phyloP scores from a whole-genome alignment of 163 green algal genomes.

The Prototheca wickerhamii region DNA sequence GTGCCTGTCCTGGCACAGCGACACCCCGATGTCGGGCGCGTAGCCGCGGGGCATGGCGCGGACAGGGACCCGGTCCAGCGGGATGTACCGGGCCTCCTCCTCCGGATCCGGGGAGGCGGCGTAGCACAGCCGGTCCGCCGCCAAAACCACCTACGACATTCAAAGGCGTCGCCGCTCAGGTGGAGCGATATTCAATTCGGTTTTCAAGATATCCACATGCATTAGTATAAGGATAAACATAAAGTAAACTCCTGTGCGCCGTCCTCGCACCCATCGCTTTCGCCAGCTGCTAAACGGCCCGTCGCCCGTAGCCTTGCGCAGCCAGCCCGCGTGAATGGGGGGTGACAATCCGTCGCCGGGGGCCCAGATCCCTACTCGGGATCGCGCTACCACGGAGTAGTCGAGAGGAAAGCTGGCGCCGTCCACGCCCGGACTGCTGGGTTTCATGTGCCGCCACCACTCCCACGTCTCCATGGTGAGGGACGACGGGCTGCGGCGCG shows the following conservation, averaged over 20 bases:
- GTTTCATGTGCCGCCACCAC: neutral
- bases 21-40: conserved; percentile 26
- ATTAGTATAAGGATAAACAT: too few species aligned
- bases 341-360: neutral
- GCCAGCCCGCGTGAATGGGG: conserved; percentile 18
- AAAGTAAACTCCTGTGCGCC: too few species aligned
- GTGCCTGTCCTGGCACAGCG: conserved; percentile 19
- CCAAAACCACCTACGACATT: conserved; percentile 16
- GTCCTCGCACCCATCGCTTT: conserved; percentile 14
- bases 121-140: conserved; percentile 35
- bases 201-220: too few species aligned
- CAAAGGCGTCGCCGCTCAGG: too few species aligned
- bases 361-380: too few species aligned
- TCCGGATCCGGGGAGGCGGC: conserved; percentile 8
- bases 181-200: too few species aligned
- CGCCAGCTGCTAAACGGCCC: conserved; percentile 20
- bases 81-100: conserved; percentile 21
- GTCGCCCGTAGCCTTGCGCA: conserved; percentile 23
- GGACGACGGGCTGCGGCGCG: neutral
- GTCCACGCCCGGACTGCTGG: neutral
- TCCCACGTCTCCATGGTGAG: neutral
- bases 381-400: too few species aligned
- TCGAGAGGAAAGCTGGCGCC: too few species aligned
- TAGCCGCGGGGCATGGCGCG: conserved; percentile 28
- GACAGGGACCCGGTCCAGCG: conserved; percentile 34